These are phyloP conservation scores for Adansonia madagascariensis DNA, from an alignment of 441 rosid genomes.

Conservation along the genomic window DNA sequence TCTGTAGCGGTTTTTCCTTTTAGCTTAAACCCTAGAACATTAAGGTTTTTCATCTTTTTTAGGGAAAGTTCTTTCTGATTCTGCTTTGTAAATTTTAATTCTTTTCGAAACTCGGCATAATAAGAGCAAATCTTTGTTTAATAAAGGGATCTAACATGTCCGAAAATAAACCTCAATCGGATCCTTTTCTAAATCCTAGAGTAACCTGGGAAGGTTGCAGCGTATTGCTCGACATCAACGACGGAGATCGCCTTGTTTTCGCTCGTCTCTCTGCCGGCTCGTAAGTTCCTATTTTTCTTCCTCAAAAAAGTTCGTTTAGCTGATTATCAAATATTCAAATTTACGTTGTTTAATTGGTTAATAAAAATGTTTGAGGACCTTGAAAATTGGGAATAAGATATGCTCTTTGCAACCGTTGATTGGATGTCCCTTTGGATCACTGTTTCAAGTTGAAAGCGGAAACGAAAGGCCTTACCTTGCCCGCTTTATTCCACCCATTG, in stretches of 20 bases:
- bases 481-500: constrained; percentile 46
- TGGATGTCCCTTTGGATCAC: constrained; percentile 81
- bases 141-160: constrained; percentile 41
- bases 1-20: background rate
- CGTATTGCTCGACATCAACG: constrained; percentile 87
- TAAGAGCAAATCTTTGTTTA: background rate
- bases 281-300: constrained; percentile 42
- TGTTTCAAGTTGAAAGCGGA: constrained; percentile 74
- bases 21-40: constrained; percentile 20
- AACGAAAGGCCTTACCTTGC: constrained; percentile 59
- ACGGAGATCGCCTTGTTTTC: constrained; percentile 89
- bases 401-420: constrained; percentile 67
- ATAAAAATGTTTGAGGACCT: constrained; percentile 37
- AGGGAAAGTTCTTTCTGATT: background rate
- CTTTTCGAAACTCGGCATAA: background rate
- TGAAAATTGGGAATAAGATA: constrained; percentile 72
- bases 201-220: constrained; percentile 89
- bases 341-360: background rate
- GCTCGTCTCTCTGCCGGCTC: constrained; percentile 78
- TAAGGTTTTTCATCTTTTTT: background rate
- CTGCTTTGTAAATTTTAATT: constrained; percentile 3
- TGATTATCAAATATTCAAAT: background rate
- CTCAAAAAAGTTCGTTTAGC: background rate
- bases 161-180: constrained; percentile 32
- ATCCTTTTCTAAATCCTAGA: constrained; percentile 46